Percentiles rank a stretch among this genome's conserved stretches.
phyloP scores from a whole-genome alignment of 331 rosid genomes.

The Prunus yedoensis region DNA sequence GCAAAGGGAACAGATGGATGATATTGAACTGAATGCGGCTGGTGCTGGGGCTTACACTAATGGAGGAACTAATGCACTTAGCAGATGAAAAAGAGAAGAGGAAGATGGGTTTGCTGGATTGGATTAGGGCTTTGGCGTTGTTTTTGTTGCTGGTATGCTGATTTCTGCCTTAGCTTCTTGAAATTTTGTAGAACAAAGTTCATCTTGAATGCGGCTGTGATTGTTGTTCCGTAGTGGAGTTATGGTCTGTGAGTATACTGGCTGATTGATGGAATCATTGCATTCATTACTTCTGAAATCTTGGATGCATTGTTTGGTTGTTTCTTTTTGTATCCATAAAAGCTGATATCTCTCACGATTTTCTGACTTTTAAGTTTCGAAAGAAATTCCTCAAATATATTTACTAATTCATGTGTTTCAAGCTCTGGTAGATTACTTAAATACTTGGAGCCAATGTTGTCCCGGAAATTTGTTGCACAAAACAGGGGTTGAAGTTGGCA shows the following conservation, averaged over 20 bases:
- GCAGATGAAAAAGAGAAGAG: constrained; percentile 17
- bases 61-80: constrained; percentile 21
- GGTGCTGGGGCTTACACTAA: constrained; percentile 13
- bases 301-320: too few relatives aligned
- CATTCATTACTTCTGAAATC: too few relatives aligned
- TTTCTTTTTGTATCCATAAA: too few relatives aligned
- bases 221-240: not conserved
- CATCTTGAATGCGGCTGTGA: not conserved
- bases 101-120: constrained; percentile 9
- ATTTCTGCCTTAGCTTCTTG: constrained; percentile 3
- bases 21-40: constrained; percentile 18
- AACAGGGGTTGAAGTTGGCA: not conserved
- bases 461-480: not conserved
- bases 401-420: not conserved
- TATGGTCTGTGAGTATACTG: constrained; percentile 9
- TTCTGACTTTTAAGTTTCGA: too few relatives aligned
- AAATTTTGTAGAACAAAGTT: not conserved
- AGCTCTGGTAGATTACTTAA: not conserved
- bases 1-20: constrained; percentile 19
- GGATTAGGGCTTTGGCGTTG: constrained; percentile 16
- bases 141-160: constrained; percentile 13
- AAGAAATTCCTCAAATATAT: not conserved
- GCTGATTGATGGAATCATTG: too few relatives aligned
- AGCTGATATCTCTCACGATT: too few relatives aligned
- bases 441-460: not conserved